Evolutionary conservation across 2,329 filamentous ascomycete genomes (phyloP).

Genomic region (Sphaerulina vaccinii): DNA sequence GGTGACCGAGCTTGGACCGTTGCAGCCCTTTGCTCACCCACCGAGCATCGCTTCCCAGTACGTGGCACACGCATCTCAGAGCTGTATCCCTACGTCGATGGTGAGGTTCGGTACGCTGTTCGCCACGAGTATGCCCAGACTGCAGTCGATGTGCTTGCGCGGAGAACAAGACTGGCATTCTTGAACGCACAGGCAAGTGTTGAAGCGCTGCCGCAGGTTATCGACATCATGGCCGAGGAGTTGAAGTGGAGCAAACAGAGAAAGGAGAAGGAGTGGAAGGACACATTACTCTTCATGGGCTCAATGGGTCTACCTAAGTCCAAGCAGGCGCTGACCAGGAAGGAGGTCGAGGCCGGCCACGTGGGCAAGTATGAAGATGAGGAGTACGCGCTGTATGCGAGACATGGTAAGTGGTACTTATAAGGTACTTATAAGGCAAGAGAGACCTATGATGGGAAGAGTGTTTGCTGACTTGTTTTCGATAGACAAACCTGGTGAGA

Average conservation of each 20-base stretch:
- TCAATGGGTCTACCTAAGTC: conserved; percentile 62
- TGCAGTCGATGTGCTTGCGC: conserved; percentile 81
- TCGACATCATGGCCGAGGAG: conserved; percentile 86
- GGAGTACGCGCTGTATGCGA: conserved; percentile 50
- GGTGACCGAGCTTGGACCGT: conserved; percentile 92
- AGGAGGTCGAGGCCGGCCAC: conserved; percentile 59
- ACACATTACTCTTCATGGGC: conserved; percentile 59
- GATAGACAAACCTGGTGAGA: conserved; percentile 26
- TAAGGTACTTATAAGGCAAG: neutral
- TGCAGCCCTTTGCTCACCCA: conserved; percentile 73
- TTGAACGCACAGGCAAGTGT: conserved; percentile 87
- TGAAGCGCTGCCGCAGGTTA: conserved; percentile 78
- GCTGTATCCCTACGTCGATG: conserved; percentile 87
- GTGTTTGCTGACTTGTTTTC: neutral
- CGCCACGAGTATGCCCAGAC: conserved; percentile 89
- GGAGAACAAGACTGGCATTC: conserved; percentile 82
- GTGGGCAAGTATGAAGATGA: conserved; percentile 51
- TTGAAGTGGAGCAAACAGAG: conserved; percentile 72
- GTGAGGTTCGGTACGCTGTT: conserved; percentile 85
- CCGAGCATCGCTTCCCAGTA: conserved; percentile 76
- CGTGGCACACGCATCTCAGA: conserved; percentile 75
- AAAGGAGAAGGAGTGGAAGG: conserved; percentile 77
- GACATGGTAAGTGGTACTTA: conserved; percentile 52
- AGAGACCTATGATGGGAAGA: neutral
- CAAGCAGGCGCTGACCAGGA: conserved; percentile 55